A percentile compares a stretch with the other conserved stretches of the same genome.
Evolutionary conservation across 2,329 filamentous ascomycete genomes (phyloP).

Genomic region (Hypoxylon sp.): DNA sequence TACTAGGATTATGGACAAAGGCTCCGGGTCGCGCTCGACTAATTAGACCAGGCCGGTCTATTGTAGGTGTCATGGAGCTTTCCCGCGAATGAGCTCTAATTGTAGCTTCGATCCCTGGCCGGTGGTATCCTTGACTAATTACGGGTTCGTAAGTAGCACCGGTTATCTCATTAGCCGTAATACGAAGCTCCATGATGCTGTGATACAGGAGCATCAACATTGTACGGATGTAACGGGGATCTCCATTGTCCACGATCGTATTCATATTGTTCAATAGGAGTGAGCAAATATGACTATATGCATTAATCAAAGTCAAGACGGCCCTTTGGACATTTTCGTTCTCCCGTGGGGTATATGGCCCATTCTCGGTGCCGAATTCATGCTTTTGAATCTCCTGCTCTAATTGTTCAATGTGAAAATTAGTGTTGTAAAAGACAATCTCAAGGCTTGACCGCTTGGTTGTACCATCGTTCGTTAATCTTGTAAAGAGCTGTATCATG

Average conservation of each 20-base stretch:
- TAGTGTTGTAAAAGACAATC: conserved; percentile 77
- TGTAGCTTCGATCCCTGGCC: conserved; percentile 61
- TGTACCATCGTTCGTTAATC: conserved; percentile 72
- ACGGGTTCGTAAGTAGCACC: conserved; percentile 46
- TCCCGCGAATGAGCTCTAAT: conserved; percentile 67
- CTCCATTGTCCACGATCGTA: conserved; percentile 74
- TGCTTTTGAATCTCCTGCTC: conserved; percentile 76
- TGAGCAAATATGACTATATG: conserved; percentile 76
- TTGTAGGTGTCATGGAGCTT: conserved; percentile 67
- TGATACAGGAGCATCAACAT: conserved; percentile 75
- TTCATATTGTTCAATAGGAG: conserved; percentile 74
- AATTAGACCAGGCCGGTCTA: conserved; percentile 61
- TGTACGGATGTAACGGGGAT: conserved; percentile 76
- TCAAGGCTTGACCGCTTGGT: conserved; percentile 75
- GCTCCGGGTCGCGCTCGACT: conserved; percentile 58
- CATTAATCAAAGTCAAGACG: conserved; percentile 73
- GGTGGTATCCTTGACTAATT: conserved; percentile 47
- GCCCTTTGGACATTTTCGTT: conserved; percentile 76
- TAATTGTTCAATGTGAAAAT: conserved; percentile 75
- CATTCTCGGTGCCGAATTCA: conserved; percentile 65
- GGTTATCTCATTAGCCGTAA: conserved; percentile 59
- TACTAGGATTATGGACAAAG: conserved; percentile 65
- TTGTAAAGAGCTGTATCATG: conserved; percentile 76
- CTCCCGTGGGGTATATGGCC: conserved; percentile 65
- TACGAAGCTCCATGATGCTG: conserved; percentile 76